Evolutionary conservation across 2,329 filamentous ascomycete genomes (phyloP).

Genomic region (Grosmannia penicillata): DNA sequence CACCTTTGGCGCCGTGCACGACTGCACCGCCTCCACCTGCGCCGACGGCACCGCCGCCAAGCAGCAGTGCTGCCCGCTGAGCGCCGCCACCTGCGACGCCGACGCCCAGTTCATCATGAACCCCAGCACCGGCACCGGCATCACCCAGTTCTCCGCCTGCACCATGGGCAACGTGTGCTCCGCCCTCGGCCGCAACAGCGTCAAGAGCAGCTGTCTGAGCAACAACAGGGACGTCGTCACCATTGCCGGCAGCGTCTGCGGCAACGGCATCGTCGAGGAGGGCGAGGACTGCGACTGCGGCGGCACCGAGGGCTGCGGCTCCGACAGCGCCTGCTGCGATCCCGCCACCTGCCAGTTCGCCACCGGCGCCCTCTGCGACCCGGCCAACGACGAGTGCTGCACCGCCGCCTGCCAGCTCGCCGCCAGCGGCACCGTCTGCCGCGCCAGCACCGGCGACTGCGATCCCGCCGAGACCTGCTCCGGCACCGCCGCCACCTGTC

Average conservation of each 20-base stretch:
- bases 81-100: constrained; percentile 53
- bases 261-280: constrained; percentile 89
- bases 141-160: constrained; percentile 74
- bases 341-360: constrained; percentile 76
- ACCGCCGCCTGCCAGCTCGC: constrained; percentile 51
- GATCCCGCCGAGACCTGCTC: constrained; percentile 76
- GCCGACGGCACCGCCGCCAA: constrained; percentile 34
- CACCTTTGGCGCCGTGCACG: constrained; percentile 91
- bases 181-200: constrained; percentile 60
- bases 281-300: constrained; percentile 97
- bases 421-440: constrained; percentile 57
- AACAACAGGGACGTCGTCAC: constrained; percentile 73
- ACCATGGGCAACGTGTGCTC: constrained; percentile 89
- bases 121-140: constrained; percentile 60
- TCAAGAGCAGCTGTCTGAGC: constrained; percentile 64
- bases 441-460: constrained; percentile 63
- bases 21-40: constrained; percentile 64
- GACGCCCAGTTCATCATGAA: constrained; percentile 86
- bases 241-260: constrained; percentile 73
- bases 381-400: constrained; percentile 72
- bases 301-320: constrained; percentile 52
- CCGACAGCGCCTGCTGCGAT: constrained; percentile 66
- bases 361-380: constrained; percentile 60
- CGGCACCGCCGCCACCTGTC: constrained; percentile 59
- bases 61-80: constrained; percentile 68